These are phyloP conservation scores for Maudiozyma saulgeensis DNA, from an alignment of 805 yeast genomes.

Conservation along the genomic window DNA sequence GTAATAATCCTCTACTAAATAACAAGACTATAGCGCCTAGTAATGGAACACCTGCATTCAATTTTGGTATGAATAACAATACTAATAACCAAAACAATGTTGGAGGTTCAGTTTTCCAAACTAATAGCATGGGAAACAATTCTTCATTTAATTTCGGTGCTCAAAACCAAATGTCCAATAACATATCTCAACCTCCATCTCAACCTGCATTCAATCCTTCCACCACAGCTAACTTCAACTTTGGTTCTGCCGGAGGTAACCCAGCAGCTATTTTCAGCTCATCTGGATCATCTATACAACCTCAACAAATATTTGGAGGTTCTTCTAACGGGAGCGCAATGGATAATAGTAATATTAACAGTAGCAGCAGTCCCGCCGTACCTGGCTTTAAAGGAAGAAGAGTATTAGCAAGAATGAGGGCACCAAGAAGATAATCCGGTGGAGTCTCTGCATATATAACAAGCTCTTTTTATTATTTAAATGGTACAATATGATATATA, in stretches of 20 bases:
- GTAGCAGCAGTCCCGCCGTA: not conserved
- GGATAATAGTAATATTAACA: not conserved
- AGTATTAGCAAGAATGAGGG: conserved; percentile 26
- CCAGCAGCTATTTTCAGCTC: conserved; percentile 20
- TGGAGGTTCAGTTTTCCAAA: conserved; percentile 8
- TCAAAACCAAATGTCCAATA: not conserved
- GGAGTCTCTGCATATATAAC: too few relatives aligned
- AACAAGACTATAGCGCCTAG: too few relatives aligned
- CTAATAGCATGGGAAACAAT: not conserved
- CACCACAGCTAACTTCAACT: conserved; percentile 19
- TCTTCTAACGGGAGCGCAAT: not conserved
- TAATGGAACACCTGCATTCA: not conserved
- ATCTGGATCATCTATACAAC: conserved; percentile 2
- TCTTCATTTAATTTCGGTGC: not conserved
- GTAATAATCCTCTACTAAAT: not conserved
- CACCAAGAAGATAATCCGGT: conserved; percentile 15
- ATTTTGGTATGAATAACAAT: not conserved
- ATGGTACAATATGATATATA: not conserved
- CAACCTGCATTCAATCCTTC: conserved; percentile 16
- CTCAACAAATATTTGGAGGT: conserved; percentile 3
- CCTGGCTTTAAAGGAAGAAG: conserved; percentile 9
- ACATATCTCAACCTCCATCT: conserved; percentile 1
- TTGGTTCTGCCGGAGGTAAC: conserved; percentile 12
- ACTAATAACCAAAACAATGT: not conserved
- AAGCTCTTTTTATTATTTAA: not conserved